Base-by-base conservation (phyloP, 169 alveolate species). In the Plasmodium cynomolgi region DNA sequence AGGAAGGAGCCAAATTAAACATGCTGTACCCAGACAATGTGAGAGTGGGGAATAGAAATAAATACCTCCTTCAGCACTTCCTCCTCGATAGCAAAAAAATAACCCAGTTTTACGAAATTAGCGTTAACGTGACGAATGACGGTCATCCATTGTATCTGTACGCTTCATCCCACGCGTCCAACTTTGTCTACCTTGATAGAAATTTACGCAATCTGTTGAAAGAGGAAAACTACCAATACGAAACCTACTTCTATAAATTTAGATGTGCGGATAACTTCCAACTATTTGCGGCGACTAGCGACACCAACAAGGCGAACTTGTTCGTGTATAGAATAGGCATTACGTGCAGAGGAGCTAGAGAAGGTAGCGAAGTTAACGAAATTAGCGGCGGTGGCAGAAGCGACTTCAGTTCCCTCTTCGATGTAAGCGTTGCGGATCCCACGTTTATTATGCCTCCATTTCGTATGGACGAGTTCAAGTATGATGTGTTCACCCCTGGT, bases 171-270 rank as follows among this genome's bases (percentile, higher is more conserved):
- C 44, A 41, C 72, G 11, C 81, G 26, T 85, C 58, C 72, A 73
- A 75, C 79, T 85, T 85, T 44, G 83, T 84, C 23, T 84, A 71
- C 83, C 29, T 84, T 20, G 39, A 84, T 41, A 84, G 11, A 84
- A 84, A 72, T 31, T 9, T 71, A 7, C 74, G 68, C n/a, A 71
- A 84, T 37, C 17, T 84, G n/a, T 84, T 84, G 20, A 84, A 84
- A 71, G 92, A 39, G 62, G 83, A 71, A 44, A 71, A 84, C 29
- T 84, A 84, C 34, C 41, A n/a, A 71, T 84, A 84, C 44, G 92
- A 84, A 84, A 71, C 83, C 8, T 84, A 84, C 74, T 84, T 84
- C 68, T 84, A 84, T 31, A 84, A 84, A 73, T 71, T 84, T 34
- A 17, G 17, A 29, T 84, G 92, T 72, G 17, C 75, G n/a, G 44